Base-by-base conservation (phyloP, 768 basidiomycete genomes). In the Phallus indusiatus region DNA sequence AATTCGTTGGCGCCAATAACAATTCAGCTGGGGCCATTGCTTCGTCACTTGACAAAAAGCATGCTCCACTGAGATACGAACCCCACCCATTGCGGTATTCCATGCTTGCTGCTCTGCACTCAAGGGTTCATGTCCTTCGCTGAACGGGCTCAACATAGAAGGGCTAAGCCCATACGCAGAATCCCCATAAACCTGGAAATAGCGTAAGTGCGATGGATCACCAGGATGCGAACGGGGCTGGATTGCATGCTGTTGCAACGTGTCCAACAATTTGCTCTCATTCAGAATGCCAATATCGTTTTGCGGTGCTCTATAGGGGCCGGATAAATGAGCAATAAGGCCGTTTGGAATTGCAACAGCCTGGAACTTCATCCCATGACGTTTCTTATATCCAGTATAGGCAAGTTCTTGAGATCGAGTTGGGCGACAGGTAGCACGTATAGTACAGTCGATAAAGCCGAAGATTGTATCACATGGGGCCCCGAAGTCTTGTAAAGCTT, bases 321-420 rank as follows among this genome's bases (percentile, higher is more conserved):
- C 67, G 62, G 37, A 66, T 10, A 68, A 55, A 58, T 69, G 70
- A 1, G 61, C 68, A 55, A 69, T 49, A 10, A 69, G 47, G 0
- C 69, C 65, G 56, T 71, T 65, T 17, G 67, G 68, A 16, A 67
- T 55, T 47, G 56, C 65, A 33, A 71, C n/a, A 1, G 63, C 67
- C 46, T 71, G 70, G 48, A 56, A 71, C 51, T 71, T 71, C 12
- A 64, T 49, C 3, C 68, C 67, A 56, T 71, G 69, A 36, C 56
- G 18, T 56, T 67, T 68, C 60, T 69, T 70, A 53, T 68, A 59
- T 6, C 70, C 68, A 55, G 66, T 69, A 24, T 60, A 46, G 50
- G 62, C 46, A 46, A 60, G 46, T 1, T 63, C 53, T 28, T 66
- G 64, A 12, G 36, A 60, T 22, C 35, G n/a, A 9, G 53, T 37